A percentile compares a stretch with the other conserved stretches of the same genome.
Evolutionary conservation across 306 rosid species (phyloP).

Genomic region (Sechiopsis laciniata): DNA sequence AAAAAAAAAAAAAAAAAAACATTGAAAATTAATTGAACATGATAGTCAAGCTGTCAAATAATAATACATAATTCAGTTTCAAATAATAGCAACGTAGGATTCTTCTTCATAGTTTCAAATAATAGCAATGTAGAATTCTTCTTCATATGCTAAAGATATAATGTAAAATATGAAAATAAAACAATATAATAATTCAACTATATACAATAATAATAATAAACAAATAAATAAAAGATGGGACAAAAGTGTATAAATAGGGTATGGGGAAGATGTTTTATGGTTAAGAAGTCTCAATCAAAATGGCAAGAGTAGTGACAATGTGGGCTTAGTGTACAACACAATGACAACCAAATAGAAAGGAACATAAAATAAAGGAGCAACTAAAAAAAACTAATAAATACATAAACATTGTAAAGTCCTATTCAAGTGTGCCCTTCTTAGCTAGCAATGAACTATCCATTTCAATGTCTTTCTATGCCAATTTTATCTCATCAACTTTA

Average conservation of each 20-base stretch:
- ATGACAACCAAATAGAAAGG: constrained; percentile 16
- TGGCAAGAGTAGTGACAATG: constrained; percentile 1
- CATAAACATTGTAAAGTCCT: not conserved
- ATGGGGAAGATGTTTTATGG: constrained; percentile 18
- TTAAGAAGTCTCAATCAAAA: constrained; percentile 10
- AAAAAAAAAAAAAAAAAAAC: no score
- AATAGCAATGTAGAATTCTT: no score
- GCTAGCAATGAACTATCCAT: not conserved
- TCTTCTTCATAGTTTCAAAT: no score
- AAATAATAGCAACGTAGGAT: no score
- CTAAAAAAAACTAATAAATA: not conserved
- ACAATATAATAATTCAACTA: not conserved
- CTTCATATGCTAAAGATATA: not conserved
- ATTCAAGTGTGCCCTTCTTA: not conserved
- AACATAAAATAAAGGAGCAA: not conserved
- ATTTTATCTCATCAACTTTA: no score
- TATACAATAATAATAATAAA: no score
- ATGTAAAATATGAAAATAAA: not conserved
- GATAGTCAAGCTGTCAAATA: no score
- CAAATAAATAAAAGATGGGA: not conserved
- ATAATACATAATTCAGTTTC: no score
- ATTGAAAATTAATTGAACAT: no score
- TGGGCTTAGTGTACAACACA: constrained; percentile 21
- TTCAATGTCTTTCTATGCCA: not conserved
- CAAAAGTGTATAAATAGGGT: constrained; percentile 1